Base-by-base conservation (phyloP, 2,329 filamentous ascomycete species). In the Chaetothyriales sp. region DNA sequence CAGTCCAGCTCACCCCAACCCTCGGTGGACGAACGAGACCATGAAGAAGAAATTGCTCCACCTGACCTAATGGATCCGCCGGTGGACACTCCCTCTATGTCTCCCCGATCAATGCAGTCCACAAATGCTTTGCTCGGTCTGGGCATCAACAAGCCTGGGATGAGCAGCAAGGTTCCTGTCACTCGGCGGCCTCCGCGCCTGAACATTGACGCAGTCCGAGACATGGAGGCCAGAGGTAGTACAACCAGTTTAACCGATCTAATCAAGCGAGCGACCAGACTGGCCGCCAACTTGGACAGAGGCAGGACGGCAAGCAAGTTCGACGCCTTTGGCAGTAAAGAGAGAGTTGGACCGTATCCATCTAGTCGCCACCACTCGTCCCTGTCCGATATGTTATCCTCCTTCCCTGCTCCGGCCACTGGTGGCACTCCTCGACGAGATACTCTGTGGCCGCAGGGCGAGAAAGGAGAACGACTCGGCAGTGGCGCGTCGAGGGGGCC, bases 231-330 rank as follows among this genome's bases (percentile, higher is more conserved):
- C 1, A 79, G 92, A 61, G 89, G 87, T 3, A 95, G 89, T 64
- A 73, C 95, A 56, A 96, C 92, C 1, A 95, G 89, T 66, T 71
- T 98, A 53, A 84, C 89, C 0, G 92, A 96, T 64, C 71, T 98
- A 53, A 96, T 98, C 58, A 77, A 80, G 61, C 79, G 92, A 59
- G 92, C 92, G 9, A 96, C 90, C 0, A 80, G 80, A 57, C 71
- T 96, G 39, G 90, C 89, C 15, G 79, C 86, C 0, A 88, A 94
- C 67, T 81, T 98, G 52, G 90, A 96, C 61, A 81, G 81, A 57
- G 90, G 90, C 10, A 82, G 70, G 57, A 81, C 80, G 18, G 79
- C 79, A 10, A 81, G 78, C 61, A 70, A 75, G 51, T 59, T 78
- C 66, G 68, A 76, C 67, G 62, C 70, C 54, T 58, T 68, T n/a